Evolutionary conservation across 345 rosid genomes (phyloP), one percentile per base, ranked within the genome.

Genomic region (Brassica juncea): DNA sequence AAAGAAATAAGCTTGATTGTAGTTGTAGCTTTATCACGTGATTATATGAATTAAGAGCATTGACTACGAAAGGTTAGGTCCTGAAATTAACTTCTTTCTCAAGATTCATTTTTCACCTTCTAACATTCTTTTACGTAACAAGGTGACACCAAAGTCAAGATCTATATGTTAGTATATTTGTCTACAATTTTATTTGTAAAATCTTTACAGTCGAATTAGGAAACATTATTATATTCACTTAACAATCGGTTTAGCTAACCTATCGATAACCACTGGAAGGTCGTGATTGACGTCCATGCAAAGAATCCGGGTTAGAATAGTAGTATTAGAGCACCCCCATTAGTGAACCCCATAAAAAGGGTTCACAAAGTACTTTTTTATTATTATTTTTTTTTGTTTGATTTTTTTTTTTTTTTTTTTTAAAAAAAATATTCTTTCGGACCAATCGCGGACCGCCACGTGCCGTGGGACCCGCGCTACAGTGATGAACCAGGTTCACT

Each of bases 21-120:
- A 32, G 37, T 4, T 34, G 25, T 35, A 54, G 39, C 61, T 77
- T 77, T 77, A 52, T 52, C 68, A 55, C 49, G 76, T 78, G 77
- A 72, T 78, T 72, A 71, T 72, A 57, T 65, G 61, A 62, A 54
- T 55, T 34, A 57, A 8, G 8, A 65, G 21, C 27, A 34, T 39
- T 65, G 49, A 64, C 77, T 44, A 4, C 8, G 7, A 25, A 28
- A 28, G 15, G 27, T 31, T 16, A 49, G 23, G 16, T 37, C 31
- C 28, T 37, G n/a, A 16, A 27, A 39, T 44, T 30, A 68, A 30
- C 66, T 55, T 60, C 37, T 5, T 68, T 68, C 6, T 15, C 68
- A 39, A 7, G 32, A 27, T 57, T 14, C 58, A 27, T 1, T 57
- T 67, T 42, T 30, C 42, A 59, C n/a, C 74, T 44, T 34, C 30